A percentile compares a stretch with the other conserved stretches of the same genome.
phyloP scores from a whole-genome alignment of 2,329 filamentous ascomycete species.

The Fusarium sp. region DNA sequence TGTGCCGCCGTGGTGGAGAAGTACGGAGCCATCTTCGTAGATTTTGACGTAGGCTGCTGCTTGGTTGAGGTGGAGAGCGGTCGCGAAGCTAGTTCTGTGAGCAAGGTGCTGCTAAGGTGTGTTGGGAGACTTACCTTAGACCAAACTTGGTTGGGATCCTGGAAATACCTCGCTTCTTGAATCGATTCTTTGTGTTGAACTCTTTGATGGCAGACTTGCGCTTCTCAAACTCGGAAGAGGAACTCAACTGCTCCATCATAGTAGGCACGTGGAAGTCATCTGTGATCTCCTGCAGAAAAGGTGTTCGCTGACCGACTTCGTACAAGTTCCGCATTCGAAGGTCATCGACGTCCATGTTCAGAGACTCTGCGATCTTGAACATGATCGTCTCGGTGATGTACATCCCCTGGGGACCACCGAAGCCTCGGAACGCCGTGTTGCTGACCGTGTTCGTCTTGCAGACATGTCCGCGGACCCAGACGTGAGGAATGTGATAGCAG shows the following conservation, averaged over 20 bases:
- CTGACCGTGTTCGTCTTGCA: not conserved
- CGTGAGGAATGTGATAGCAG: not conserved
- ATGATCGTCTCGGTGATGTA: not conserved
- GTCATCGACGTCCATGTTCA: not conserved
- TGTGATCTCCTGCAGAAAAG: not conserved
- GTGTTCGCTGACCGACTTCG: not conserved
- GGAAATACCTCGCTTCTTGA: not conserved
- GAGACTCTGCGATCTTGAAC: not conserved
- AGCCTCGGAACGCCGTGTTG: not conserved
- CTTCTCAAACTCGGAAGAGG: not conserved
- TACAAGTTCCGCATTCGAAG: not conserved
- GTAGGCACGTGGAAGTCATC: not conserved
- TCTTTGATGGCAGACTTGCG: not conserved
- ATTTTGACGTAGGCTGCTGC: not conserved
- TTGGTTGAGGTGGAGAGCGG: not conserved
- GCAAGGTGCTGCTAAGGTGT: rapidly evolving
- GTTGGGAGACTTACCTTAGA: not conserved
- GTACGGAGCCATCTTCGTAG: not conserved
- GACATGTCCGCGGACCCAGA: not conserved
- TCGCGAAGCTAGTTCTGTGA: not conserved
- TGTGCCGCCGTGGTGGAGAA: not conserved
- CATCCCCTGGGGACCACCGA: not conserved
- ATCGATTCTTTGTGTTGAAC: not conserved
- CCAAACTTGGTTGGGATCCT: not conserved
- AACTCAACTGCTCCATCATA: not conserved